These are phyloP conservation scores for Artomyces pyxidatus DNA, from an alignment of 768 basidiomycete genomes.

Conservation along the genomic window DNA sequence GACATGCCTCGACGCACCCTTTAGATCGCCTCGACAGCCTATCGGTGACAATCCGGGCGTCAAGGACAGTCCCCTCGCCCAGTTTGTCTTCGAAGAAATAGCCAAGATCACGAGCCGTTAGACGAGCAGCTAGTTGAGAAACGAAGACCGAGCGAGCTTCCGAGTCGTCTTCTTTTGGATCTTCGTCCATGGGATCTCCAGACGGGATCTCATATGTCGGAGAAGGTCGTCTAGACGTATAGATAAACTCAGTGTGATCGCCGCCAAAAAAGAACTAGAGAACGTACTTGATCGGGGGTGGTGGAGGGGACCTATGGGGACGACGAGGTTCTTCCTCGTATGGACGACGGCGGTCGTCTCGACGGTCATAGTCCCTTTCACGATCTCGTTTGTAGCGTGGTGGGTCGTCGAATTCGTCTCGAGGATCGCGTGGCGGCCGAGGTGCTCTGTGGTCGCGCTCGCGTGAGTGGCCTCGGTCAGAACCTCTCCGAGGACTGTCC, in stretches of 20 bases:
- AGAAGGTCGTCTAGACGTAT: conserved; percentile 48
- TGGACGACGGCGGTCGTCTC: conserved; percentile 31
- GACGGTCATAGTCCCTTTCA: conserved; percentile 35
- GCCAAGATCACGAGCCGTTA: conserved; percentile 94
- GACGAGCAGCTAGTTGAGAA: conserved; percentile 93
- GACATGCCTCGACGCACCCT: conserved; percentile 51
- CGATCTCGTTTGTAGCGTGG: conserved; percentile 35
- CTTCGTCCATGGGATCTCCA: conserved; percentile 74
- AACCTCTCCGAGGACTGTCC: conserved; percentile 42
- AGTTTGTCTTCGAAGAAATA: conserved; percentile 98
- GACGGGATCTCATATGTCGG: conserved; percentile 60
- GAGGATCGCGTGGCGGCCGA: conserved; percentile 38
- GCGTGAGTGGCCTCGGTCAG: conserved; percentile 41
- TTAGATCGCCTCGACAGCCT: conserved; percentile 94
- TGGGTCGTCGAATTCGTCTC: conserved; percentile 59
- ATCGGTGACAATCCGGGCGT: conserved; percentile 94
- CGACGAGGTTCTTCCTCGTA: conserved; percentile 33
- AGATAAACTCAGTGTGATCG: neutral
- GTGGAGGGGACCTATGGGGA: conserved; percentile 20
- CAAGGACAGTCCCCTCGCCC: conserved; percentile 89
- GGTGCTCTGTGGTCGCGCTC: conserved; percentile 38
- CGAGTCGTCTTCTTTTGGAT: conserved; percentile 91
- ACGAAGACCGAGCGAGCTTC: conserved; percentile 99
- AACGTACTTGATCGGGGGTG: conserved; percentile 41
- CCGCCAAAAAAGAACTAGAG: conserved; percentile 2